Evolutionary conservation across 306 rosid species (phyloP).

Genomic region (Cajanus cajan): DNA sequence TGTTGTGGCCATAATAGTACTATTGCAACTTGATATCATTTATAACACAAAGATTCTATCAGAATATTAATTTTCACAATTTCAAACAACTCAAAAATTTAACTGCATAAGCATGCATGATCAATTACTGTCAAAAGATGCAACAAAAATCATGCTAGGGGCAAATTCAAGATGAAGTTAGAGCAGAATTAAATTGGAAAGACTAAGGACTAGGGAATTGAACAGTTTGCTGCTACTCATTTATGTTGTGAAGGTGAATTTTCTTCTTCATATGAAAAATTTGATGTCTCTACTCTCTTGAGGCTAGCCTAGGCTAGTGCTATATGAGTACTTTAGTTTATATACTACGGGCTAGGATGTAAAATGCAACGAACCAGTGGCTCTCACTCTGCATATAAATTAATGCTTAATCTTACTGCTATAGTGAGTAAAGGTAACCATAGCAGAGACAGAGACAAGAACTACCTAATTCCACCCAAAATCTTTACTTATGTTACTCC

Average conservation of each 20-base stretch:
- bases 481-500: background rate
- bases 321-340: constrained; percentile 25
- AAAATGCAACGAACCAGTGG: constrained; percentile 24
- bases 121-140: background rate
- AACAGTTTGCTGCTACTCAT: constrained; percentile 26
- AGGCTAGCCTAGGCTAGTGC: constrained; percentile 24
- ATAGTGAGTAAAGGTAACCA: background rate
- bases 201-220: background rate
- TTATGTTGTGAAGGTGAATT: constrained; percentile 8
- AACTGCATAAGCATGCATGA: background rate
- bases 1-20: constrained; percentile 38
- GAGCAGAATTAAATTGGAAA: background rate
- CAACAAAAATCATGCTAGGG: background rate
- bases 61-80: background rate
- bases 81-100: background rate
- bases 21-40: constrained; percentile 31
- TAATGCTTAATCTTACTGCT: constrained; percentile 13
- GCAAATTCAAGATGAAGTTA: background rate
- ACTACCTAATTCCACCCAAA: constrained; percentile 11
- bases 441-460: background rate
- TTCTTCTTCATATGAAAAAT: constrained; percentile 3
- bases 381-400: constrained; percentile 4
- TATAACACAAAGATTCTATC: constrained; percentile 9
- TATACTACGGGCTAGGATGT: constrained; percentile 19
- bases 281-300: constrained; percentile 25